Conservation (phyloP, 2,329 filamentous ascomycete species). For the Neofusicoccum cordaticola region DNA sequence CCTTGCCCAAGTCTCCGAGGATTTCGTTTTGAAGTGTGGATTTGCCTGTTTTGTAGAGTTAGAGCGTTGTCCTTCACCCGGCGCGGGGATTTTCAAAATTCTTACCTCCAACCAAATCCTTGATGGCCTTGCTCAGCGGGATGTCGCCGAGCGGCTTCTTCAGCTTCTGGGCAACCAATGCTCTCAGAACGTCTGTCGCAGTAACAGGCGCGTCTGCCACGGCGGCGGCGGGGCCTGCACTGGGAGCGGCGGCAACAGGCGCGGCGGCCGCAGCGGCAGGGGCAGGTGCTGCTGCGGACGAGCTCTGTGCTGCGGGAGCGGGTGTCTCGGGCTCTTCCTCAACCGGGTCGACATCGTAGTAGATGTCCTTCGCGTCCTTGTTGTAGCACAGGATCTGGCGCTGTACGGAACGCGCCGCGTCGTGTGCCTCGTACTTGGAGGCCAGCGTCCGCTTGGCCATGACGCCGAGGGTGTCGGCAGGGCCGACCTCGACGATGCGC, state of each 20-base stretch:
- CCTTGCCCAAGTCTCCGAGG: slow-evolving; percentile 93
- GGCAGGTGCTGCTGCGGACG: slow-evolving; percentile 46
- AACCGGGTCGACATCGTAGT: slow-evolving; percentile 95
- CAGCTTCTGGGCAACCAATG: slow-evolving; percentile 92
- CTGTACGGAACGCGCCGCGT: slow-evolving; percentile 93
- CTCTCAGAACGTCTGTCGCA: slow-evolving; percentile 84
- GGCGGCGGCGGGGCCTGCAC: slow-evolving; percentile 80
- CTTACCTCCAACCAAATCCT: slow-evolving; percentile 94
- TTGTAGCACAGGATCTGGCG: slow-evolving; percentile 99
- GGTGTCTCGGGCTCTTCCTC: slow-evolving; percentile 75
- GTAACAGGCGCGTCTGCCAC: slow-evolving; percentile 84
- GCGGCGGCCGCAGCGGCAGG: slow-evolving; percentile 55
- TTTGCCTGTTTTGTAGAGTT: slow-evolving; percentile 63
- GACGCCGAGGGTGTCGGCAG: slow-evolving; percentile 91
- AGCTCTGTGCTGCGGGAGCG: slow-evolving; percentile 42
- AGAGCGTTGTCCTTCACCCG: neutral
- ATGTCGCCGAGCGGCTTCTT: slow-evolving; percentile 91
- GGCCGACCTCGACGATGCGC: slow-evolving; percentile 95
- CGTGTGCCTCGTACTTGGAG: slow-evolving; percentile 97
- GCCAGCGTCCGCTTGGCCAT: slow-evolving; percentile 97
- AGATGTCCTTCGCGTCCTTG: slow-evolving; percentile 98
- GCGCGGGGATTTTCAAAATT: slow-evolving; percentile 20
- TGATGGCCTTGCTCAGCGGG: slow-evolving; percentile 93
- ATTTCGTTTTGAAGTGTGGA: slow-evolving; percentile 99
- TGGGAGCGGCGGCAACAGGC: slow-evolving; percentile 55